Conservation (phyloP, 306 rosid genomes). For the Sphenostylis stenocarpa region DNA sequence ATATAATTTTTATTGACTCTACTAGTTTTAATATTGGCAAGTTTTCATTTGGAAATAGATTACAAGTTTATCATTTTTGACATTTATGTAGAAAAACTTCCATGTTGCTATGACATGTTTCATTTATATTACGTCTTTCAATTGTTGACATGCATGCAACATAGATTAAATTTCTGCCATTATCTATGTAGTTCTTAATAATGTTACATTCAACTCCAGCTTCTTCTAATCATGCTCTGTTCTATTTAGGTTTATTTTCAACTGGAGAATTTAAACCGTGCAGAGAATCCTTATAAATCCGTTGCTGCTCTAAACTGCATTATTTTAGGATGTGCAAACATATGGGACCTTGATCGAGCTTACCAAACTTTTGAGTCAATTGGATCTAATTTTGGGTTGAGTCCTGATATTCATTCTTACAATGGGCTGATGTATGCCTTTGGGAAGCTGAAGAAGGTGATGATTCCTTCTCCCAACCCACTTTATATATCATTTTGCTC, state of each 20-base stretch:
- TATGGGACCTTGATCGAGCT: conserved; percentile 96
- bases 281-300: conserved; percentile 84
- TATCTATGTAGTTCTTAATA: neutral
- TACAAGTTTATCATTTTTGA: neutral
- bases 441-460: conserved; percentile 91
- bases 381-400: conserved; percentile 72
- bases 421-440: conserved; percentile 81
- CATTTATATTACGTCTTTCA: conserved; percentile 1
- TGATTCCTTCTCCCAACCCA: conserved; percentile 1
- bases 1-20: neutral
- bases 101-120: neutral
- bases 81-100: neutral
- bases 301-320: conserved; percentile 86
- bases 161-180: conserved; percentile 11
- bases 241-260: conserved; percentile 81
- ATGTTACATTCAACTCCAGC: conserved; percentile 6
- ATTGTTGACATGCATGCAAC: conserved; percentile 3
- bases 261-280: conserved; percentile 77
- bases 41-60: conserved; percentile 11
- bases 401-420: conserved; percentile 89
- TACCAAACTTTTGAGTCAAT: conserved; percentile 97
- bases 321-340: conserved; percentile 89
- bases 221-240: conserved; percentile 35
- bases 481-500: neutral
- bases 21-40: neutral